phyloP scores from a whole-genome alignment of 1,139 yeast species.

The Lodderomyces margitis region DNA sequence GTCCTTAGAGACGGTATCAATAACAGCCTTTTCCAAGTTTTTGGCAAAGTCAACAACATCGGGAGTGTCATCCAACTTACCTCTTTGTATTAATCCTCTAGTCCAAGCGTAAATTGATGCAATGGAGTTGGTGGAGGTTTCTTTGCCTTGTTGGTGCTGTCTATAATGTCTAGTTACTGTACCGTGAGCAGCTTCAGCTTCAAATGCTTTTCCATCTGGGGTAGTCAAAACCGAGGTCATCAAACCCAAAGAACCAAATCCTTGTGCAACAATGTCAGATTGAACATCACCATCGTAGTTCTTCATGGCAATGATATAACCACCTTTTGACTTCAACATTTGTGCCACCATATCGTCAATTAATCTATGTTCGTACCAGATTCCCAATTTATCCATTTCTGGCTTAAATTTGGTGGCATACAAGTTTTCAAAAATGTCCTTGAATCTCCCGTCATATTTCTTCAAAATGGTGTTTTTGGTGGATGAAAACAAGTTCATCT shows the following conservation, averaged over 20 bases:
- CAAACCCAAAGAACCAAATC: conserved; percentile 92
- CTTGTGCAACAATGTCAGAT: conserved; percentile 96
- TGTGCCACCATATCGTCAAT: conserved; percentile 99
- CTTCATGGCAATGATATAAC: conserved; percentile 91
- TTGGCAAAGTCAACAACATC: conserved; percentile 80
- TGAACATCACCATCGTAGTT: conserved; percentile 98
- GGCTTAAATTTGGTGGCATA: conserved; percentile 69
- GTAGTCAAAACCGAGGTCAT: conserved; percentile 95
- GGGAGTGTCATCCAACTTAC: conserved; percentile 80
- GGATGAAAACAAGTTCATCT: conserved; percentile 76
- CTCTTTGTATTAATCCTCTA: conserved; percentile 88
- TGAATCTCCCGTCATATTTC: conserved; percentile 90
- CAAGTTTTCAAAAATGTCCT: conserved; percentile 84
- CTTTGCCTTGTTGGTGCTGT: conserved; percentile 92
- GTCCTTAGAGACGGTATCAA: conserved; percentile 82
- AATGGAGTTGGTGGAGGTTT: conserved; percentile 96
- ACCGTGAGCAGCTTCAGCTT: conserved; percentile 97
- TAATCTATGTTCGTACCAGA: conserved; percentile 95
- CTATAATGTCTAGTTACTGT: conserved; percentile 96
- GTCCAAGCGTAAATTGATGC: conserved; percentile 99
- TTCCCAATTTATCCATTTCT: conserved; percentile 70
- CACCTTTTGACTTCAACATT: conserved; percentile 94
- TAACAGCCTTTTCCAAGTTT: conserved; percentile 73
- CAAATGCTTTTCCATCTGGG: conserved; percentile 94
- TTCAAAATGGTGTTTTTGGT: conserved; percentile 94